phyloP scores from a whole-genome alignment of 2,329 filamentous ascomycete species.

The Paecilomyces dactylethromorphus region DNA sequence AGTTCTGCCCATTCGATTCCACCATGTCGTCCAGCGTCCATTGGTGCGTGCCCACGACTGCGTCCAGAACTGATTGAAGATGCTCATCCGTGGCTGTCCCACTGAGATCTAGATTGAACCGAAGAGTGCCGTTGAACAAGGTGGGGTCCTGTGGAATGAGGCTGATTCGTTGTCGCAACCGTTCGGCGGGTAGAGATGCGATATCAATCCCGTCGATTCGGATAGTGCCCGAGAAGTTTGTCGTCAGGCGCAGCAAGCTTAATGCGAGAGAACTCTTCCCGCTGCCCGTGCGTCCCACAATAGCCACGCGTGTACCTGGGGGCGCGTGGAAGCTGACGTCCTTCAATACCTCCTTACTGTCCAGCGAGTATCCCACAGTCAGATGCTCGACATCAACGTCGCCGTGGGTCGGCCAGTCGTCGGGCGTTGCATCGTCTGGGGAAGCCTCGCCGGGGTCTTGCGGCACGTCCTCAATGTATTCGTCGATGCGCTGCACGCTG shows the following conservation, averaged over 20 bases:
- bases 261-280: slow-evolving; percentile 68
- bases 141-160: slow-evolving; percentile 70
- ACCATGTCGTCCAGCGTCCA: slow-evolving; percentile 6
- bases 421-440: slow-evolving; percentile 41
- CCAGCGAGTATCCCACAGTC: slow-evolving; percentile 61
- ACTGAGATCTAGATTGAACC: slow-evolving; percentile 19
- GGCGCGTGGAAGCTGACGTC: slow-evolving; percentile 59
- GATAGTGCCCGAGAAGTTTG: slow-evolving; percentile 57
- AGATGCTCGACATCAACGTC: slow-evolving; percentile 62
- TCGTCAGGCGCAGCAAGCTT: slow-evolving; percentile 67
- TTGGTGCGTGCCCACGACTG: slow-evolving; percentile 2
- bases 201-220: slow-evolving; percentile 67
- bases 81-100: not conserved
- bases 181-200: slow-evolving; percentile 59
- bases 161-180: slow-evolving; percentile 61
- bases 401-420: slow-evolving; percentile 66
- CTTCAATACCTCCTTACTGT: slow-evolving; percentile 61
- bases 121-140: slow-evolving; percentile 20
- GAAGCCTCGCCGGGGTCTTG: slow-evolving; percentile 34
- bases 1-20: slow-evolving; percentile 6
- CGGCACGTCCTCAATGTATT: slow-evolving; percentile 62
- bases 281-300: slow-evolving; percentile 66
- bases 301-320: slow-evolving; percentile 60
- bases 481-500: slow-evolving; percentile 63
- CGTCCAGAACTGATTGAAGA: slow-evolving; percentile 2